These are phyloP conservation scores for Cryptosporidium tyzzeri DNA, from an alignment of 169 alveolate genomes.

Conservation along the genomic window DNA sequence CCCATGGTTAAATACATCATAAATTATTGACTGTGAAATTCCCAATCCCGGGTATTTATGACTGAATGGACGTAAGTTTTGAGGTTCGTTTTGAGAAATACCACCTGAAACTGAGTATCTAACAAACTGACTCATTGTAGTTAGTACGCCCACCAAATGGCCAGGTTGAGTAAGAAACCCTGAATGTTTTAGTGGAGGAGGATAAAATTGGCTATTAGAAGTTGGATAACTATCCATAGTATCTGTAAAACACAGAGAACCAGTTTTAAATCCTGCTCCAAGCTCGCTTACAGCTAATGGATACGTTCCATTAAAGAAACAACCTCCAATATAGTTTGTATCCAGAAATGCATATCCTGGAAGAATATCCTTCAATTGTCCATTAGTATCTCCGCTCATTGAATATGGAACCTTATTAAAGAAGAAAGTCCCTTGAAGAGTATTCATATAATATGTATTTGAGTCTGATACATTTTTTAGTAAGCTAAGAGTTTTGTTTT, in stretches of 20 bases:
- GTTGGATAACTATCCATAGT: constrained; percentile 50
- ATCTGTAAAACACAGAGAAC: constrained; percentile 46
- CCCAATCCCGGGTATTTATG: constrained; percentile 70
- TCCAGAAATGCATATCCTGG: constrained; percentile 51
- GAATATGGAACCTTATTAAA: constrained; percentile 67
- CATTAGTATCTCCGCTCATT: constrained; percentile 4
- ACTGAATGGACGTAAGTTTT: constrained; percentile 15
- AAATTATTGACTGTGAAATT: constrained; percentile 56
- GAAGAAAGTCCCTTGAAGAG: constrained; percentile 68
- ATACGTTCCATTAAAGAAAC: constrained; percentile 59
- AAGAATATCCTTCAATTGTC: constrained; percentile 21
- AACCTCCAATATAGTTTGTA: constrained; percentile 70
- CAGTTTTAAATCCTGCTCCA: constrained; percentile 58
- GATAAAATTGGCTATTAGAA: constrained; percentile 53
- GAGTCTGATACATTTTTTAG: constrained; percentile 33
- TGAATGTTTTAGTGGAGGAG: constrained; percentile 68
- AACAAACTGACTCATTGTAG: constrained; percentile 55
- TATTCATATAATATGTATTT: constrained; percentile 1
- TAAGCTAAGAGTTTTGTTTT: constrained; percentile 7
- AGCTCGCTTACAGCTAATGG: constrained; percentile 36
- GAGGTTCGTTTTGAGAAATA: constrained; percentile 25
- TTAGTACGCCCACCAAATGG: constrained; percentile 56
- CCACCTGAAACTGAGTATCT: constrained; percentile 37
- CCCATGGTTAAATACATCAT: constrained; percentile 28
- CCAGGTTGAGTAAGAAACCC: constrained; percentile 60